Conservation (phyloP, 2,329 filamentous ascomycete species). For the Colletotrichum limetticola region DNA sequence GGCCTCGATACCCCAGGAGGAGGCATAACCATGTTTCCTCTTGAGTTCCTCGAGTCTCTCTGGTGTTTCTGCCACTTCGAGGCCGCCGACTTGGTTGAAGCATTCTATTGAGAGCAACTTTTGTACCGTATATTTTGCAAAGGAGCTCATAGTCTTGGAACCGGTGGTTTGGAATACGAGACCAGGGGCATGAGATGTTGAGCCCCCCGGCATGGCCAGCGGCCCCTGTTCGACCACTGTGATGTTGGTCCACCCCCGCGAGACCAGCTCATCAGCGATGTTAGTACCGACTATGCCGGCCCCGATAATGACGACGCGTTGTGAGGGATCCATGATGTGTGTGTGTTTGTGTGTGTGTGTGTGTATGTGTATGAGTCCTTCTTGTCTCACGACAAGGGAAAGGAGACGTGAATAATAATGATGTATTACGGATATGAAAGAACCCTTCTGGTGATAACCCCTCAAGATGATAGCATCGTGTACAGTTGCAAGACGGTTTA, state of each 20-base stretch:
- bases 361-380: background rate
- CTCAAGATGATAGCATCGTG: background rate
- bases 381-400: background rate
- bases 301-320: conserved; percentile 68
- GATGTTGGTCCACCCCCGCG: conserved; percentile 71
- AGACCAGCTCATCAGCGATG: conserved; percentile 71
- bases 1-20: conserved; percentile 69
- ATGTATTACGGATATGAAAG: background rate
- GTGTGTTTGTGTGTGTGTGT: background rate
- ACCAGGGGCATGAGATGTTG: conserved; percentile 73
- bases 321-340: conserved; percentile 45
- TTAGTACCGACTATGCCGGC: conserved; percentile 74
- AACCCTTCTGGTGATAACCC: background rate
- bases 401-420: background rate
- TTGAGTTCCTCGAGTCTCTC: conserved; percentile 70
- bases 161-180: conserved; percentile 72
- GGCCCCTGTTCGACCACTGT: conserved; percentile 74
- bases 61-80: conserved; percentile 71
- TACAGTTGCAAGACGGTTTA: conserved; percentile 10
- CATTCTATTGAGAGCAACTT: conserved; percentile 68
- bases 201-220: conserved; percentile 70
- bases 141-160: conserved; percentile 66
- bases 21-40: conserved; percentile 69
- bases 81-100: conserved; percentile 71
- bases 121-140: conserved; percentile 71